Base-by-base conservation (phyloP, 768 basidiomycete species). In the Nidularia pulvinata region DNA sequence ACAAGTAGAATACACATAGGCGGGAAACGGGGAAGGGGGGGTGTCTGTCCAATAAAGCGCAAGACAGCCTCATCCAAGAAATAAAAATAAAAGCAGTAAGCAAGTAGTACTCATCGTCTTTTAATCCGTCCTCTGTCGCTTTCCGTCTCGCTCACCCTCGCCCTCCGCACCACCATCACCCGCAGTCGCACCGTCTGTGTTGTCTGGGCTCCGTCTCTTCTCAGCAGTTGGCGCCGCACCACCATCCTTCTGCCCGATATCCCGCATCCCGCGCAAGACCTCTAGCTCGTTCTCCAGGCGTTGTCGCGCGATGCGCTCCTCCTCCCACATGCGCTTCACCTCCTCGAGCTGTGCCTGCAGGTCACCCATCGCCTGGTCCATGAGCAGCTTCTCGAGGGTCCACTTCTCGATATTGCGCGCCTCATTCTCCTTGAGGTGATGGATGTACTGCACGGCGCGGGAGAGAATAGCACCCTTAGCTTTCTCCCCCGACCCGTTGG, bases 281-380 rank as follows among this genome's bases (percentile, higher is more conserved):
- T 85, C 82, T 11, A 91, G 69, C 64, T 91, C 89, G n/a, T 69
- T 71, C 68, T 91, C 87, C 0, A 80, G 73, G 35, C 86, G 71
- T 66, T 81, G 74, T 33, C 88, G 76, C 3, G 72, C 75, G 51
- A 73, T 72, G 16, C 87, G 78, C 65, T 93, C 91, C 59, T 90
- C 87, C 50, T 91, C 91, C 86, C 89, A 91, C 64, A 86, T 59
- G n/a, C 88, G 75, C 63, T 88, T 84, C 66, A 89, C 77, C 68
- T 93, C 91, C 61, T 92, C 91, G 9, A 93, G 76, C 65, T 93
- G 91, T 11, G 85, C 83, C 67, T 93, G 90, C 53, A 91, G 71
- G 60, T 92, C 91, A 5, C 88, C 89, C 91, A 92, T 91, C 2
- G 90, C 91, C 69, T 94, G 93, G 62, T 95, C 93, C 88, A 91